Conservation (phyloP, 78 protist species). For the Dictyostelium purpureum region DNA sequence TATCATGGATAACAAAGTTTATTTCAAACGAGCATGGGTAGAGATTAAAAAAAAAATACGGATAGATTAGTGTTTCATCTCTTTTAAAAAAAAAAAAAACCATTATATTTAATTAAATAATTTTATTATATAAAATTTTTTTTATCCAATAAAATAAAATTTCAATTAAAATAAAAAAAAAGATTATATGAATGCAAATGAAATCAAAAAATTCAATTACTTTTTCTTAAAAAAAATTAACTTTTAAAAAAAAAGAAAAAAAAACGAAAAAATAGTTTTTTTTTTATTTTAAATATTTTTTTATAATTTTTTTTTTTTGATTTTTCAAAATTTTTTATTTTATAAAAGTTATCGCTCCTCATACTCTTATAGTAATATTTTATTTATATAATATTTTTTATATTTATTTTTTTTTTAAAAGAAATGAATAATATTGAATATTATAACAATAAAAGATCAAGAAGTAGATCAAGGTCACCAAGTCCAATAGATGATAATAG, state of each 20-base stretch:
- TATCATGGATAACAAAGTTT: not conserved
- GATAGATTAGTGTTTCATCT: not conserved
- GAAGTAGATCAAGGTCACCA: not conserved
- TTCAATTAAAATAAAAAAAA: not conserved
- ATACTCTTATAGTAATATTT: no score
- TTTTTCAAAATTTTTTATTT: no score
- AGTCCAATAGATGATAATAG: not conserved
- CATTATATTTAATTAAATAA: not conserved
- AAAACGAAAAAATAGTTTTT: no score
- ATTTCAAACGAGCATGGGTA: not conserved
- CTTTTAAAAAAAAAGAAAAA: no score
- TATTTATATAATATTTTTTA: constrained; percentile 32
- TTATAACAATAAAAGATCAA: constrained; percentile 50
- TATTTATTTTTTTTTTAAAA: constrained; percentile 43
- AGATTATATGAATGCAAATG: not conserved
- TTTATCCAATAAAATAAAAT: not conserved
- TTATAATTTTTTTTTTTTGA: no score
- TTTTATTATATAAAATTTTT: not conserved
- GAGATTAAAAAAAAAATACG: constrained; percentile 26
- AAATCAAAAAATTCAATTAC: no score
- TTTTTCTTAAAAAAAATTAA: no score
- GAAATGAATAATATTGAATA: constrained; percentile 17
- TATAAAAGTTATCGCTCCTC: no score
- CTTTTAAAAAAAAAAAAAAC: no score
- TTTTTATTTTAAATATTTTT: no score